A percentile compares a stretch with the other conserved stretches of the same genome.
These are phyloP conservation scores for Sarocladium oryzae DNA, from an alignment of 2,329 filamentous ascomycete genomes.

Conservation along the genomic window DNA sequence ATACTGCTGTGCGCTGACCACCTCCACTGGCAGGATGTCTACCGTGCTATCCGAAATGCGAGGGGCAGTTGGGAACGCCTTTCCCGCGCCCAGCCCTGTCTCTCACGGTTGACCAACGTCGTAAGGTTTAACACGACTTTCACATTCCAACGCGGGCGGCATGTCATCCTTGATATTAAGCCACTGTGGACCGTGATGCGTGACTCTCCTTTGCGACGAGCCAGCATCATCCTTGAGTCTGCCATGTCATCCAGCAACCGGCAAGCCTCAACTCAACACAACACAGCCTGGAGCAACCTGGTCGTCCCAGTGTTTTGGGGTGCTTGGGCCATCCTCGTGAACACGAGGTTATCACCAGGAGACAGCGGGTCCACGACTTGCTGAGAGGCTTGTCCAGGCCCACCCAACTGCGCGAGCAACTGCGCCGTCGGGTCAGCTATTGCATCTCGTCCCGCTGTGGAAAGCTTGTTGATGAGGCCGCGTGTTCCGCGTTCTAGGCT, in stretches of 20 bases:
- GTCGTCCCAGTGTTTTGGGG: not conserved
- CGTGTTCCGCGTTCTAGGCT: constrained; percentile 3
- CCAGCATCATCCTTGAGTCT: not conserved
- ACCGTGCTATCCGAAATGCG: not conserved
- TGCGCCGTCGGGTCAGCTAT: not conserved
- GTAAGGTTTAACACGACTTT: not conserved
- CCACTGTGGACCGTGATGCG: not conserved
- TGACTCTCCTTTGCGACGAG: not conserved
- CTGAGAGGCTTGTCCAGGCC: not conserved
- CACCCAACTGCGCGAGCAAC: not conserved
- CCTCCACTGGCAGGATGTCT: no score
- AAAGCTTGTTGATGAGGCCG: not conserved
- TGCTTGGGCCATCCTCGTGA: not conserved
- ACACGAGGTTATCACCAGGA: constrained; percentile 4
- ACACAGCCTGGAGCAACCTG: not conserved
- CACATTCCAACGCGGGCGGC: not conserved
- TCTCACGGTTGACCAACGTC: no score
- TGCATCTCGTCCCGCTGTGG: not conserved
- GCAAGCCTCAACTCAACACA: no score
- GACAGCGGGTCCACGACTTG: not conserved
- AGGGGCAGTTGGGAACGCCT: not conserved
- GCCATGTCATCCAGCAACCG: not conserved
- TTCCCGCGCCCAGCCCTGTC: not conserved
- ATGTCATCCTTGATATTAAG: not conserved
- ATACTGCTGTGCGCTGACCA: not conserved